Evolutionary conservation across 306 rosid species (phyloP), one percentile per base, ranked within the genome.

Genomic region (Biancaea sappan): DNA sequence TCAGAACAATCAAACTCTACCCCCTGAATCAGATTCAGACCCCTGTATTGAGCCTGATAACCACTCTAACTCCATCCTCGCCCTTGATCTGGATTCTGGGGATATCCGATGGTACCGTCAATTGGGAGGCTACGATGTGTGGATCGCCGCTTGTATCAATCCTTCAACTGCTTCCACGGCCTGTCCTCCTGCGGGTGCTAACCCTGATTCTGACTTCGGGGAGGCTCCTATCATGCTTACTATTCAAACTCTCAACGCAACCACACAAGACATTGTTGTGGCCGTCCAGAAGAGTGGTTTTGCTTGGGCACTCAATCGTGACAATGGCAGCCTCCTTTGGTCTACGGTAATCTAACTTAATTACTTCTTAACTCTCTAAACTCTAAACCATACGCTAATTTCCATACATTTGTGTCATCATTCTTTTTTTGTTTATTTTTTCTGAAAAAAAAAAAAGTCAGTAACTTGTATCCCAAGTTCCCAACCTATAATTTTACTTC

Each of bases 121-220:
- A 21, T 61, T 91, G 0, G 97, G 97, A 19, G 95, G 97, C 0
- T 91, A 87, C 40, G 97, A 91, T 22, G 88, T 91, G 0, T 88
- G 89, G 89, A 87, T 87, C 6, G 5, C 31, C 4, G 94, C 89
- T 3, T 88, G 92, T 26, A 70, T 2, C 64, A 50, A 1, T 41
- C 4, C 16, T 10, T 0, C 46, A 2, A 3, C n/a, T 24, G 14
- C 59, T 22, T 34, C 37, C 37, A 26, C 60, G 22, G 3, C 16
- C 5, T 53, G 60, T 24, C 60, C 60, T 53, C 60, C 32, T 4
- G n/a, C 0, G 1, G 60, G 32, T 53, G 60, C 12, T 9, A 79
- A 60, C 25, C 77, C 77, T 2, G 91, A 84, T 67, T 77, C 85
- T 0, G 86, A 87, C 66, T 87, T 87, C 21, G 86, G 81, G 4